Conservation (phyloP, 805 yeast species). For the Danielozyma ontarioensis region DNA sequence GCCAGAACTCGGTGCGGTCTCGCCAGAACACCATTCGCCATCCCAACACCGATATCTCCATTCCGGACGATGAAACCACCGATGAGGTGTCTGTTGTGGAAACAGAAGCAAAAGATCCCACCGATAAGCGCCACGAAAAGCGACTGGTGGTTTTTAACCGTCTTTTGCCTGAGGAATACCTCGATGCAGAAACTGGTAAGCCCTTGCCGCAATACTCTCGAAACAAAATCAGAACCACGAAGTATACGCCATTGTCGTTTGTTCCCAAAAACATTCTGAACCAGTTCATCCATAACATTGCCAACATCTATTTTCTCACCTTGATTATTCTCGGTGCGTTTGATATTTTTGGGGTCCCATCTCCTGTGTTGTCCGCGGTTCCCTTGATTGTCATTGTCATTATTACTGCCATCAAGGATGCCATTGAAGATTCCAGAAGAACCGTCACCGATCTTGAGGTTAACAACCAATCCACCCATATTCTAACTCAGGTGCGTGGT, state of each 20-base stretch:
- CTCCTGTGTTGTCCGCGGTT: conserved; percentile 68
- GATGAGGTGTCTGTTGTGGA: conserved; percentile 26
- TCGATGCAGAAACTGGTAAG: conserved; percentile 54
- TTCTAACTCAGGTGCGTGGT: conserved; percentile 43
- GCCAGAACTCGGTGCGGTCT: background rate
- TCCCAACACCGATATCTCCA: conserved; percentile 2
- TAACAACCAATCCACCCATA: conserved; percentile 69
- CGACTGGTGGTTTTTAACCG: conserved; percentile 58
- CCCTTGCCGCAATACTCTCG: conserved; percentile 65
- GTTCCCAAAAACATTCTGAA: conserved; percentile 75
- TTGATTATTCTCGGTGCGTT: conserved; percentile 78
- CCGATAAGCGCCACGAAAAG: conserved; percentile 20
- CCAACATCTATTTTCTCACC: conserved; percentile 80
- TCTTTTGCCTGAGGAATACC: conserved; percentile 51
- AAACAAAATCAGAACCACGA: conserved; percentile 92
- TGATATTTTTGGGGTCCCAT: conserved; percentile 74
- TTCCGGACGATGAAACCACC: conserved; percentile 22
- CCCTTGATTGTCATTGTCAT: conserved; percentile 75
- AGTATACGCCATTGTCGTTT: conserved; percentile 86
- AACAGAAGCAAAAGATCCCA: conserved; percentile 25
- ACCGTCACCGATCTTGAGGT: conserved; percentile 67
- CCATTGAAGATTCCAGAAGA: conserved; percentile 75
- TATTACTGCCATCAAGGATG: conserved; percentile 75
- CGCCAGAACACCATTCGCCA: conserved; percentile 9
- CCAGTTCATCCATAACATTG: conserved; percentile 79